phyloP scores from a whole-genome alignment of 2,329 filamentous ascomycete genomes.

The Microsporum ferrugineum region DNA sequence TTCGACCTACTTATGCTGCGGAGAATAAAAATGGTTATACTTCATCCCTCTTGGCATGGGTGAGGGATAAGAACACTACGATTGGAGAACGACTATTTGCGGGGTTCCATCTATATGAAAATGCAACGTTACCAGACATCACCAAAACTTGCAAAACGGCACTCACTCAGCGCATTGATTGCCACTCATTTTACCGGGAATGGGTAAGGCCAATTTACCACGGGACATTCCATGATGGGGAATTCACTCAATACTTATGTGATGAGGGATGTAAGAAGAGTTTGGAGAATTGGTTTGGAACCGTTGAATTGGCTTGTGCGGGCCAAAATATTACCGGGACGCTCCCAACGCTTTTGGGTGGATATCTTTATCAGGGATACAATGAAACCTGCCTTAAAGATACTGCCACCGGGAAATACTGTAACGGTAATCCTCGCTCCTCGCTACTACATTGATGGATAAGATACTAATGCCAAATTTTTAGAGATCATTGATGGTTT shows the following conservation, averaged over 20 bases:
- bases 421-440: constrained; percentile 5
- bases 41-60: constrained; percentile 18
- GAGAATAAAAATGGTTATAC: constrained; percentile 17
- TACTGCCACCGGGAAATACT: constrained; percentile 12
- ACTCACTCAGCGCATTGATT: background rate
- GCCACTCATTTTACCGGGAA: background rate
- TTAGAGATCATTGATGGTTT: constrained; percentile 14
- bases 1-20: constrained; percentile 9
- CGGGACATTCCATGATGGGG: constrained; percentile 9
- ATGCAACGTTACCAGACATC: background rate
- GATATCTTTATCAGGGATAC: constrained; percentile 12
- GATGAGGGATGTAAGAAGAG: constrained; percentile 9
- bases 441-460: background rate
- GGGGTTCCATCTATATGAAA: background rate
- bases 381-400: constrained; percentile 16
- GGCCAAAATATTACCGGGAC: background rate
- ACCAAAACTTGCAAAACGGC: background rate
- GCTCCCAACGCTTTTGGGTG: constrained; percentile 7
- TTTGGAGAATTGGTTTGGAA: constrained; percentile 11
- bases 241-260: constrained; percentile 13
- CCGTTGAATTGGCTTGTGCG: constrained; percentile 7
- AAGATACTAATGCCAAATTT: background rate
- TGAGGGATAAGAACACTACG: constrained; percentile 8
- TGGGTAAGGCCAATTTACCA: background rate
- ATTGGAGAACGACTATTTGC: constrained; percentile 8